phyloP scores from a whole-genome alignment of 208 protist species.

The Tritrichomonas foetus region DNA sequence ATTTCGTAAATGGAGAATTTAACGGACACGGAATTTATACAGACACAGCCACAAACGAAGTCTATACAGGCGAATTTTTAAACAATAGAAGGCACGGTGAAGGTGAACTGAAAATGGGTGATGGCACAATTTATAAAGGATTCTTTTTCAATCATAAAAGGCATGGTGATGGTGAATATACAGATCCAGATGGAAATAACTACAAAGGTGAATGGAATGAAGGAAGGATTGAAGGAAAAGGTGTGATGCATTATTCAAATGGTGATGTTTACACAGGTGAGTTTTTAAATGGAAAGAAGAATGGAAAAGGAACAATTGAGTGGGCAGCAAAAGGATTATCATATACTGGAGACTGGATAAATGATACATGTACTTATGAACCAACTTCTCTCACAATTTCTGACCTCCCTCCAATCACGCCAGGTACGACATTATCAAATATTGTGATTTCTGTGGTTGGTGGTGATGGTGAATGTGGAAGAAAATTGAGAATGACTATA shows the following conservation, averaged over 20 bases:
- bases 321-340: not conserved
- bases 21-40: not conserved
- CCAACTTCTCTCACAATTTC: not conserved
- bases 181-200: not conserved
- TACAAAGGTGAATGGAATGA: slow-evolving; percentile 31
- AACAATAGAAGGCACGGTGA: not conserved
- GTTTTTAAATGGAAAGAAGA: not conserved
- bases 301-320: not conserved
- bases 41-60: not conserved
- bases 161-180: not conserved
- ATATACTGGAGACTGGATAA: not conserved
- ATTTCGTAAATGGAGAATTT: not conserved
- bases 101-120: not conserved
- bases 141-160: not conserved
- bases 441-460: not conserved
- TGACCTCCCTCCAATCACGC: not conserved
- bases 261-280: slow-evolving; percentile 6
- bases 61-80: not conserved
- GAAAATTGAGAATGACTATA: not conserved
- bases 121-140: not conserved
- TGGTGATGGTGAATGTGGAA: not conserved
- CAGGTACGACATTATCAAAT: not conserved
- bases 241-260: slow-evolving; percentile 3
- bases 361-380: not conserved
- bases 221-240: slow-evolving; percentile 13